Evolutionary conservation across 352 stramenopile species (phyloP), one percentile per base, ranked within the genome.

Genomic region (Pythium aquatile): DNA sequence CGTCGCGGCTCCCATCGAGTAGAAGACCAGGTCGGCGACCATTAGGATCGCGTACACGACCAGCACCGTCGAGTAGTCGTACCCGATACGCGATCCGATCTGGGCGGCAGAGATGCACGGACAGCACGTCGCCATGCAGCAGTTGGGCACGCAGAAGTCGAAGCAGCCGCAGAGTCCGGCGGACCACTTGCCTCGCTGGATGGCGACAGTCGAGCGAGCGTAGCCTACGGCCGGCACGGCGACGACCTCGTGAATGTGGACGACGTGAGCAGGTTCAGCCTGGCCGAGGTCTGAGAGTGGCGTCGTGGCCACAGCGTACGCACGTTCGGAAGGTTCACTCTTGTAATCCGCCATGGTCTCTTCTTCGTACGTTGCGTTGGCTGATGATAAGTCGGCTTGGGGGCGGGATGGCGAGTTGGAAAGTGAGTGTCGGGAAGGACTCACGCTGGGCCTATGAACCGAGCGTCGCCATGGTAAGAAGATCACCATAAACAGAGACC

Each of bases 61-160:
- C 35, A 42, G 10, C 35, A 42, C 10, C 7, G 35, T 42, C 35
- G 35, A 16, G 35, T 16, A 42, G 35, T 11, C 16, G 35, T 42
- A 35, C 11, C 64, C 65, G 33, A 71, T 9, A 16, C 65, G 65
- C 35, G 58, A 30, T 2, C 40, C 49, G 28, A 66, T 68, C 48
- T 72, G 65, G 4, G 65, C 58, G 3, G 58, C 39, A 13, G 59
- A 61, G 35, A 72, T 47, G 30, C 61, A 73, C 35, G 67, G 67
- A 40, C 67, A 73, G 28, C 54, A 66, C 26, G 42, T 58, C 29
- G 33, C 49, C 67, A 73, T 73, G 62, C 33, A 60, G 58, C 61
- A 73, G 54, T 70, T 73, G 53, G 67, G 67, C 20, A 65, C 42
- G 5, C 29, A 58, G 37, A 60, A 46, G 2, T 55, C 40, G 39